Base-by-base conservation (phyloP, 2,329 filamentous ascomycete species). In the Talaromyces verruculosus region DNA sequence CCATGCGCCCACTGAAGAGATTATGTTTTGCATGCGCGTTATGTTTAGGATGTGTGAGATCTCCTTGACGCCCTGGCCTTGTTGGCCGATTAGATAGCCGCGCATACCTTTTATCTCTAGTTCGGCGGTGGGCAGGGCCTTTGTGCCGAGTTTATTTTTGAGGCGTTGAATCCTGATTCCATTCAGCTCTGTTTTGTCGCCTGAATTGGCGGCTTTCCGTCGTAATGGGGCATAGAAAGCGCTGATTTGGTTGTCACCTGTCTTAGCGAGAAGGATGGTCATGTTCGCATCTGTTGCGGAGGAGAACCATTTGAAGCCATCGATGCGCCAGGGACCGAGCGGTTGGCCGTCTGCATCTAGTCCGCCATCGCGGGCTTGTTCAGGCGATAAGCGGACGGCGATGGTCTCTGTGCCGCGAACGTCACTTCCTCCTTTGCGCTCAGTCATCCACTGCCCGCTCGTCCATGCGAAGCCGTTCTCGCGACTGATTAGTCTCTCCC, bases 391-490 rank as follows among this genome's bases (percentile, higher is more conserved):
- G 63, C 70, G 76, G 33, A 61, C 41, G 3, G 88, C 88, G 4
- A 85, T 76, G 0, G 89, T 91, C 75, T 92, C 89, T 0, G 87
- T 90, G 43, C 84, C 82, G 3, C 86, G 87, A 1, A 91, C 88
- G 71, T 92, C 89, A 68, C 87, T 90, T 0, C 89, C 89, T 1
- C 89, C 89, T 0, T 83, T 82, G 2, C 89, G 82, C 70, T 91
- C 89, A 0, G 89, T 92, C 89, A 92, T 91, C 89, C 90, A 92
- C 73, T 92, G 89, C 0, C 89, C 89, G 47, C 85, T 89, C 0
- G 89, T 92, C 89, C 89, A 92, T 0, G 86, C 85, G 19, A 76
- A 69, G 0, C 71, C 64, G 0, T 81, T 77, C 63, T 89, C 81
- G 4, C 84, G 79, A 3, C 84, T 85, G 1, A 79, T 85, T 3